Conservation (phyloP, 2,329 filamentous ascomycete genomes). For the Aspergillus aculeatus region DNA sequence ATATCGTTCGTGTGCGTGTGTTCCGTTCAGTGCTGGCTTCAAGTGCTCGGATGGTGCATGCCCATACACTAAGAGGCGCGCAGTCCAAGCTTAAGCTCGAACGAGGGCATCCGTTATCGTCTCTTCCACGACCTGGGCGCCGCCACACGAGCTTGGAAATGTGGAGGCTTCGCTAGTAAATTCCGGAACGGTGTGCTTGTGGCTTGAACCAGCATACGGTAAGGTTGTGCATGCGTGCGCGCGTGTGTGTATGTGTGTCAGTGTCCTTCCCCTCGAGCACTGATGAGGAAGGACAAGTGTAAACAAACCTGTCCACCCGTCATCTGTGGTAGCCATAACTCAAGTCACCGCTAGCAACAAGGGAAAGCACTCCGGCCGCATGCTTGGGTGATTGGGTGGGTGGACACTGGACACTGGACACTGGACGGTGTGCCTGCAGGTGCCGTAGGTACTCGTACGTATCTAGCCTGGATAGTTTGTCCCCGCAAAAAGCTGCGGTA, state of each 20-base stretch:
- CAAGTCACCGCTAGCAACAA: no score
- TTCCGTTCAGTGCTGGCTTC: not conserved
- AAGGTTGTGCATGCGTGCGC: no score
- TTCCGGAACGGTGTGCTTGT: not conserved
- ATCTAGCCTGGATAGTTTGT: not conserved
- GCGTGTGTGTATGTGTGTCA: not conserved
- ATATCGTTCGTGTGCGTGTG: not conserved
- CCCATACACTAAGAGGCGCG: not conserved
- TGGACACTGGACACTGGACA: no score
- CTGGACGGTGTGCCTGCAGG: not conserved
- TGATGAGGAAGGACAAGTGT: not conserved
- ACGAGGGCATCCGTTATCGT: not conserved
- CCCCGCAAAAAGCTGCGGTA: conserved; percentile 6
- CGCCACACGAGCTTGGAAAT: not conserved
- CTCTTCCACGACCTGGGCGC: not conserved
- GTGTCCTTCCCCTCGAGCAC: not conserved
- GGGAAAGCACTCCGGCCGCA: not conserved
- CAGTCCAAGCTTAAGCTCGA: not conserved
- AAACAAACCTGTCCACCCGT: no score
- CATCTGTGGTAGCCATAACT: no score
- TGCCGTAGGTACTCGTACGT: no score
- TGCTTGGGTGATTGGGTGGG: not conserved
- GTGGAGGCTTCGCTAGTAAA: not conserved
- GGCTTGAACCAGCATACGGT: not conserved
- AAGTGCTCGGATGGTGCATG: not conserved